Percentiles rank a stretch among this genome's conserved stretches.
phyloP scores from a whole-genome alignment of 106 monocot species.

The Gastrodia elata region DNA sequence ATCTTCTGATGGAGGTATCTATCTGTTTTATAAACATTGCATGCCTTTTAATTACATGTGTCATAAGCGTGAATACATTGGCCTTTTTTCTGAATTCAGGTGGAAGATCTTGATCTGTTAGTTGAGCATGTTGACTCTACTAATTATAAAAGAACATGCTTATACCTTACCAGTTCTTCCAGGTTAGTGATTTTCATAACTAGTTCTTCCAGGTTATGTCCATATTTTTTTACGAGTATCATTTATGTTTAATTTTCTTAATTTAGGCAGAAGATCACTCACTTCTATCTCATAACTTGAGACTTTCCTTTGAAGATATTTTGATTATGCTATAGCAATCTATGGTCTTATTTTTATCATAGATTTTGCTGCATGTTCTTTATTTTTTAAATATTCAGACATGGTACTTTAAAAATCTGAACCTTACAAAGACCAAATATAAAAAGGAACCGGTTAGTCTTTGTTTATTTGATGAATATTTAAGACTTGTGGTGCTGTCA shows the following conservation, averaged over 20 bases:
- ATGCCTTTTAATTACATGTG: neutral
- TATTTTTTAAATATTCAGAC: neutral
- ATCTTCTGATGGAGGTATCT: constrained; percentile 92
- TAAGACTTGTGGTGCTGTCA: neutral
- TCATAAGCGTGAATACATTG: constrained; percentile 1
- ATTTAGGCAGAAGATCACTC: neutral
- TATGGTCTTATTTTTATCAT: neutral
- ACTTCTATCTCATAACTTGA: neutral
- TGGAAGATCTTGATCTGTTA: constrained; percentile 95
- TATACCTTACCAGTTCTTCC: constrained; percentile 90
- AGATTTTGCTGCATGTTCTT: neutral
- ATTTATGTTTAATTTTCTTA: neutral
- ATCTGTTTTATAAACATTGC: neutral
- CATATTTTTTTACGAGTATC: neutral
- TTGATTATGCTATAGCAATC: neutral
- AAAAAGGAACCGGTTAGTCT: neutral
- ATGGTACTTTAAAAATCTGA: neutral
- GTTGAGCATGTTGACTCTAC: constrained; percentile 82
- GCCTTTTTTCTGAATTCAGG: constrained; percentile 25
- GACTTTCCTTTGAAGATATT: neutral
- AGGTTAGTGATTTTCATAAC: constrained; percentile 79
- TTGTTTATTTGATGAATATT: neutral
- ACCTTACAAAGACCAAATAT: neutral
- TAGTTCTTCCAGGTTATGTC: constrained; percentile 85
- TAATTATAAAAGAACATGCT: constrained; percentile 92